Evolutionary conservation across 2,329 filamentous ascomycete species (phyloP).

Genomic region (Colletotrichum sp.): DNA sequence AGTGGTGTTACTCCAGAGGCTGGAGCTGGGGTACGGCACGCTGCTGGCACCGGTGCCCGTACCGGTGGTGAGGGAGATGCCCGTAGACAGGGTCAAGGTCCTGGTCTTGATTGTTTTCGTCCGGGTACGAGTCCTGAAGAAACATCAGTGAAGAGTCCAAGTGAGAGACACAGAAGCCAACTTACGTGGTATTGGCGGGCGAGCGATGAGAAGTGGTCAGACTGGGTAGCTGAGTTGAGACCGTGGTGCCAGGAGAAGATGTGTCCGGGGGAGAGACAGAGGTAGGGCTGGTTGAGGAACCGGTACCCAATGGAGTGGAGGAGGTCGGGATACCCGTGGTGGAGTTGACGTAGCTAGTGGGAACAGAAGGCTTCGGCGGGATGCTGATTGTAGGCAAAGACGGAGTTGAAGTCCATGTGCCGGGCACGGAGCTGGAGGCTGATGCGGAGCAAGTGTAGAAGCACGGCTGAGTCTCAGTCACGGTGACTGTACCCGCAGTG

Average conservation of each 20-base stretch:
- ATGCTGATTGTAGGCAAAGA: background rate
- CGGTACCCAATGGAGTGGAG: background rate
- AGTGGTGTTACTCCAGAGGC: constrained; percentile 6
- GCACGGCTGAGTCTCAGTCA: constrained; percentile 32
- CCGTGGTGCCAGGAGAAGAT: background rate
- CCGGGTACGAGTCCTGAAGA: background rate
- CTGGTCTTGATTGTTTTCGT: background rate
- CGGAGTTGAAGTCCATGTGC: background rate
- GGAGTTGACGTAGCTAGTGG: background rate
- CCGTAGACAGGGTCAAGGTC: background rate
- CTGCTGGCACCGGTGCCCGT: background rate
- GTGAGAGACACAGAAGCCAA: background rate
- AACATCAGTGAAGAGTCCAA: background rate
- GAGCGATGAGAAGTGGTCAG: background rate
- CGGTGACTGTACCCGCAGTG: constrained; percentile 33
- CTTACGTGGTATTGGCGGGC: constrained; percentile 6
- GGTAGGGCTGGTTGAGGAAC: background rate
- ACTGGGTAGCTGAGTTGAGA: constrained; percentile 6
- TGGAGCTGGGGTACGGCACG: background rate
- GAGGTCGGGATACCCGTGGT: background rate
- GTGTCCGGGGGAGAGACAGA: background rate
- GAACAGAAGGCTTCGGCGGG: background rate
- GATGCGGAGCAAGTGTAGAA: constrained; percentile 20
- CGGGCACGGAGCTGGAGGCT: background rate
- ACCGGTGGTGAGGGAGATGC: background rate